phyloP scores from a whole-genome alignment of 805 yeast species.

The Starmerella roubikii region DNA sequence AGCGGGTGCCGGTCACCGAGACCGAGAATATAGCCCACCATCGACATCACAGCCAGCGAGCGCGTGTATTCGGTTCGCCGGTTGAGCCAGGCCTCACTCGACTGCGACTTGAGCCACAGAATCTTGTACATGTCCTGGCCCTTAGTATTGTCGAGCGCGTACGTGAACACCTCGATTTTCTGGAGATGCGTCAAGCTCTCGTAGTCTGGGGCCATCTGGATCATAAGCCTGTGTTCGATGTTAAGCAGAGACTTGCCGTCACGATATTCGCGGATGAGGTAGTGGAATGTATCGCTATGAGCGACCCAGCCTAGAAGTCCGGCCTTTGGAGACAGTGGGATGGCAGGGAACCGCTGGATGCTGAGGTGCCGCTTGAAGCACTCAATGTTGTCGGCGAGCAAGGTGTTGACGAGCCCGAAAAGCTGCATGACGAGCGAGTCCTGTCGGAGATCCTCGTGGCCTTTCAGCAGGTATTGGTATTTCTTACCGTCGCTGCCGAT shows the following conservation, averaged over 20 bases:
- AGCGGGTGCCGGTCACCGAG: conserved; percentile 97
- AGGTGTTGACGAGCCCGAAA: conserved; percentile 86
- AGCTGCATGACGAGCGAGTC: conserved; percentile 96
- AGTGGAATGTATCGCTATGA: conserved; percentile 93
- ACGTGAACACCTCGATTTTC: conserved; percentile 91
- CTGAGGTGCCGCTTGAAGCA: conserved; percentile 92
- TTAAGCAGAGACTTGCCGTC: conserved; percentile 80
- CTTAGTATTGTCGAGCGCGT: conserved; percentile 85
- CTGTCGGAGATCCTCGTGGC: conserved; percentile 96
- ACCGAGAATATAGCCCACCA: conserved; percentile 95
- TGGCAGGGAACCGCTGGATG: conserved; percentile 83
- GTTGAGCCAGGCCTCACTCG: conserved; percentile 96
- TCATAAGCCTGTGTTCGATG: conserved; percentile 89
- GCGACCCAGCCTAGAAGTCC: conserved; percentile 97
- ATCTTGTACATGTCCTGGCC: conserved; percentile 95
- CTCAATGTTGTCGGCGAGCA: conserved; percentile 80
- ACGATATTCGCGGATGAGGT: conserved; percentile 78
- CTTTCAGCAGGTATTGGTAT: conserved; percentile 71
- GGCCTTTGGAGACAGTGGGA: conserved; percentile 92
- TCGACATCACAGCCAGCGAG: conserved; percentile 94
- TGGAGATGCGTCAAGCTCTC: conserved; percentile 79
- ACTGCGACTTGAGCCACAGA: conserved; percentile 87
- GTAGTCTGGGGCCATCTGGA: conserved; percentile 96
- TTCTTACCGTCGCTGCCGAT: conserved; percentile 87
- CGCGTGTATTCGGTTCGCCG: conserved; percentile 92